Evolutionary conservation across 2,329 filamentous ascomycete genomes (phyloP).

Genomic region (Paecilomyces fulvus): DNA sequence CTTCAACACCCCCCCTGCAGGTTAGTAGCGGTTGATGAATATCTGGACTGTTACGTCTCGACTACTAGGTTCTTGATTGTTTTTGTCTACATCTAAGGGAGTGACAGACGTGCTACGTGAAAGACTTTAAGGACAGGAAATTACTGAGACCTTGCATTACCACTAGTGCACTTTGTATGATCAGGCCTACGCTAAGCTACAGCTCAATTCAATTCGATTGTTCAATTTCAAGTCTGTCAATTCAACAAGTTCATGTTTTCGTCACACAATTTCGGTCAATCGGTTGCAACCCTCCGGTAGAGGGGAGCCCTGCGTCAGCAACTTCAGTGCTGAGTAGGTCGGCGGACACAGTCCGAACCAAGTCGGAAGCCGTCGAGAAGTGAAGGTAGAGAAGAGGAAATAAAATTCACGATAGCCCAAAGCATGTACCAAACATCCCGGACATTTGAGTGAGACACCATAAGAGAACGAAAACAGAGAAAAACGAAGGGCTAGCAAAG

Average conservation of each 20-base stretch:
- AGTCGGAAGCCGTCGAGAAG: neutral
- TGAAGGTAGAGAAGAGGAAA: conserved; percentile 4
- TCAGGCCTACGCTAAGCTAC: neutral
- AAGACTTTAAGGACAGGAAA: too few relatives aligned
- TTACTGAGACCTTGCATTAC: too few relatives aligned
- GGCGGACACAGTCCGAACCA: neutral
- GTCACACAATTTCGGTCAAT: neutral
- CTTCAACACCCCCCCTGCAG: too few relatives aligned
- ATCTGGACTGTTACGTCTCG: too few relatives aligned
- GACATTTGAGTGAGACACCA: conserved; percentile 23
- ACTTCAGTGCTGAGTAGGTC: neutral
- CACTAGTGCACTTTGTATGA: too few relatives aligned
- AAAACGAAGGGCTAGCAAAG: neutral
- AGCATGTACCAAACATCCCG: conserved; percentile 16
- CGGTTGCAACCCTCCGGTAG: neutral
- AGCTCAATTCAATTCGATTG: neutral
- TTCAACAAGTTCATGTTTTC: conserved; percentile 1
- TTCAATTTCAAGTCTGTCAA: neutral
- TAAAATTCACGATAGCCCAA: conserved; percentile 17
- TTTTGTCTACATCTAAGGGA: too few relatives aligned
- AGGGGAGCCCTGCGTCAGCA: neutral
- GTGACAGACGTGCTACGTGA: too few relatives aligned
- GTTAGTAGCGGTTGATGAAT: too few relatives aligned
- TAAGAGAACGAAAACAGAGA: conserved; percentile 10
- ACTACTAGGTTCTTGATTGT: too few relatives aligned